Base-by-base conservation (phyloP, 1,284 basidiomycete species). In the Rhodotorula sp. region DNA sequence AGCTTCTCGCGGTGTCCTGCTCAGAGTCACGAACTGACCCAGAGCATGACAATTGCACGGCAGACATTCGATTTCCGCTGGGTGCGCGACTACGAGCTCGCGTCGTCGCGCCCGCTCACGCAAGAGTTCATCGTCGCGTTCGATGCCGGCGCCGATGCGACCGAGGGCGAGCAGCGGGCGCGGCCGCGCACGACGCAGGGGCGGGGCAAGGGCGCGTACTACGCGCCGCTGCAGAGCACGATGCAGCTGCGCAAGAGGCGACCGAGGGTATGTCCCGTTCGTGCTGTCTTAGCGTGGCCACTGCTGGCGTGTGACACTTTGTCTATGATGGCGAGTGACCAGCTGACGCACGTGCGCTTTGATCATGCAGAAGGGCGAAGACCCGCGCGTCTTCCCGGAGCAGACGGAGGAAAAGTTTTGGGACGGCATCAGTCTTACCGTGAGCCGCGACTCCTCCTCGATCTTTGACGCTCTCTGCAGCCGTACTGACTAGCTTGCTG, bases 1-100 rank as follows among this genome's bases (percentile, higher is more conserved):
- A 4, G 4, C 23, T 13, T 25, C n/a, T 27, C 16, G 10, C 44
- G 7, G 34, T 8, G 17, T 16, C 8, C 14, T 17, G 25, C 46
- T 9, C 45, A 44, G 3, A 34, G n/a, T 50, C 23, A 10, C 61
- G 50, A 48, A 5, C 41, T 19, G n/a, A 10, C 34, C 5, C 34
- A 34, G 34, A 27, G 19, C 45, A 0, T 23, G n/a, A 16, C 45
- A 3, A 14, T 19, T 44, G 7, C 49, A 23, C 50, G 44, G 14
- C 66, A 74, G 70, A 41, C 50, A 21, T 74, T 67, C 55, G 70
- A 76, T 12, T 76, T 74, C 68, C 67, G 64, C 12, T 73, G 64
- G 48, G 64, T 67, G 16, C 72, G 76, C 55, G 74, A 77, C 50
- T 77, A 77, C 69, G 72, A 76, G 49, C 23, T 74, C 41, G 49